A percentile compares a stretch with the other conserved stretches of the same genome.
phyloP scores from a whole-genome alignment of 202 grass and related monocot genomes.

The Alloteropsis angusta region DNA sequence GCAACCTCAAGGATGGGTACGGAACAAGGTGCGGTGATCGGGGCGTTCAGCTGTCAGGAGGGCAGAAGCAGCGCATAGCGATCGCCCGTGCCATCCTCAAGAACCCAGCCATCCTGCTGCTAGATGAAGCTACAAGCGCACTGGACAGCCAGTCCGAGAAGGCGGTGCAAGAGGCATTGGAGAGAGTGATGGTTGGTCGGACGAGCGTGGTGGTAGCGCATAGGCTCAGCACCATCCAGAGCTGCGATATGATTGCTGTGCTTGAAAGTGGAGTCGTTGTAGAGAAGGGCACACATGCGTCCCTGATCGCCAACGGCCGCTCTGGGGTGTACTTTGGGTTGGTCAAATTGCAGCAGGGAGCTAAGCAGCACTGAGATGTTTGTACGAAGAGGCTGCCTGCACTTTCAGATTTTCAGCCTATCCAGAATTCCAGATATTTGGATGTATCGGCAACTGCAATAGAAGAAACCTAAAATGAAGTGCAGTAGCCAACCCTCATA shows the following conservation, averaged over 20 bases:
- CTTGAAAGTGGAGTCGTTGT: slow-evolving; percentile 57
- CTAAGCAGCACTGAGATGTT: slow-evolving; percentile 21
- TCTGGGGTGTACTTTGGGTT: slow-evolving; percentile 56
- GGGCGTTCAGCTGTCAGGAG: slow-evolving; percentile 58
- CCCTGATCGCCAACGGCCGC: slow-evolving; percentile 55
- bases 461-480: neutral
- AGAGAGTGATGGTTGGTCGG: slow-evolving; percentile 65
- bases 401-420: neutral
- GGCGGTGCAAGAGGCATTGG: slow-evolving; percentile 73
- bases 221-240: slow-evolving; percentile 66
- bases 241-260: slow-evolving; percentile 60
- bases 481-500: no score
- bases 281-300: slow-evolving; percentile 76
- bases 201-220: slow-evolving; percentile 80
- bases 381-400: neutral
- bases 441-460: neutral
- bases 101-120: slow-evolving; percentile 58
- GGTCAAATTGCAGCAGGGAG: slow-evolving; percentile 64
- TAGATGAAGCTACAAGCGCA: slow-evolving; percentile 78
- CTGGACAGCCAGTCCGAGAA: slow-evolving; percentile 66
- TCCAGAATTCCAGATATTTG: neutral
- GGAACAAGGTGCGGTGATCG: slow-evolving; percentile 53
- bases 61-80: slow-evolving; percentile 64
- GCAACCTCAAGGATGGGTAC: slow-evolving; percentile 68
- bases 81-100: slow-evolving; percentile 75